A percentile compares a stretch with the other conserved stretches of the same genome.
These are phyloP conservation scores for Corchorus olitorius DNA, from an alignment of 345 rosid genomes.

Conservation along the genomic window DNA sequence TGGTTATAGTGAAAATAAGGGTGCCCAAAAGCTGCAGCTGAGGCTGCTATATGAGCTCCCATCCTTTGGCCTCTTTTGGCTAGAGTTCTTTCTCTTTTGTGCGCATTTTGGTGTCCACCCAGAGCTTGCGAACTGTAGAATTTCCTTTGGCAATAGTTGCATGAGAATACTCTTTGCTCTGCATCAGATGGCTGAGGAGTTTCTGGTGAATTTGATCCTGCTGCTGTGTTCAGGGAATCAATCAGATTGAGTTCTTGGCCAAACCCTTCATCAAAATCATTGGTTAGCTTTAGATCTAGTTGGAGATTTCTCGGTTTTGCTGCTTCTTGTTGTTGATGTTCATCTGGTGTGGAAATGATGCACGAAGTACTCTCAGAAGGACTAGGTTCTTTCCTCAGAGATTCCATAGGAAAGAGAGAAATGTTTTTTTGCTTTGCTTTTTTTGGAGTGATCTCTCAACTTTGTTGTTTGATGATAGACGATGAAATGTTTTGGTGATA, in stretches of 20 bases:
- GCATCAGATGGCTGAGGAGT: constrained; percentile 30
- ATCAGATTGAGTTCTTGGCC: constrained; percentile 72
- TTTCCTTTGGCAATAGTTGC: constrained; percentile 87
- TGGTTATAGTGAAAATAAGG: constrained; percentile 44
- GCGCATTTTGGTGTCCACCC: constrained; percentile 93
- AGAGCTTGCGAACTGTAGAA: constrained; percentile 91
- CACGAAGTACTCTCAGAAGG: constrained; percentile 32
- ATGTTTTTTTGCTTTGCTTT: neutral
- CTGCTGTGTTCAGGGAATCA: constrained; percentile 38
- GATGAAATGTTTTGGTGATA: constrained; percentile 21
- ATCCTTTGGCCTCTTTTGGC: constrained; percentile 69
- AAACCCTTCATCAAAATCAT: constrained; percentile 32
- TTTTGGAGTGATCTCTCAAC: neutral
- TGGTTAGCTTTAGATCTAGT: constrained; percentile 42
- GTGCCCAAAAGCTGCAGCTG: constrained; percentile 50
- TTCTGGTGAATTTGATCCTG: constrained; percentile 25
- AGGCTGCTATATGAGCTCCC: constrained; percentile 30
- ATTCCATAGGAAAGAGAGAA: constrained; percentile 38
- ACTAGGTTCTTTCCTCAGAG: constrained; percentile 31
- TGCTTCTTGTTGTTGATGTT: constrained; percentile 18
- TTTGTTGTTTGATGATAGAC: constrained; percentile 7
- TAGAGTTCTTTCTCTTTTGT: constrained; percentile 78
- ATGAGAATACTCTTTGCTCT: constrained; percentile 66
- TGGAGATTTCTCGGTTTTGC: constrained; percentile 22
- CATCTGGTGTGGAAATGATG: constrained; percentile 32